These are phyloP conservation scores for Hondaea fermentalgiana DNA, from an alignment of 108 stramenopile genomes.

Conservation along the genomic window DNA sequence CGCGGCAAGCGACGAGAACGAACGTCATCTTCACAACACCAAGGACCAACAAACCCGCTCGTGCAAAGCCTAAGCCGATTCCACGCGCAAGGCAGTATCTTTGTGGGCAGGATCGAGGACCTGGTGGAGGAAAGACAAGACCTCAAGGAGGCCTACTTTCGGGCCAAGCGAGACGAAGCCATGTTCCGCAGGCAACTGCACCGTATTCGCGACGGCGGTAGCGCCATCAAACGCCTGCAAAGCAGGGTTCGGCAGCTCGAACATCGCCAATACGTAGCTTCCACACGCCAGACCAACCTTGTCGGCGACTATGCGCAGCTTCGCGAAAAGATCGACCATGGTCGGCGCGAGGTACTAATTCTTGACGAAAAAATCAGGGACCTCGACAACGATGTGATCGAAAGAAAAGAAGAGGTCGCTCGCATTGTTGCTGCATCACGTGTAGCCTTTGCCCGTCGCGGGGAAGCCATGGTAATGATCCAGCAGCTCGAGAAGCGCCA, in stretches of 20 bases:
- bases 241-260: neutral
- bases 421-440: neutral
- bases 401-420: neutral
- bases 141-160: neutral
- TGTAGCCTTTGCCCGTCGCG: neutral
- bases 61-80: neutral
- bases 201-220: neutral
- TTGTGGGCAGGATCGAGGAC: neutral
- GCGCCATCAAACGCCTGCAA: neutral
- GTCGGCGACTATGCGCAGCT: neutral
- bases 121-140: neutral
- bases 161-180: neutral
- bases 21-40: neutral
- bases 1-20: neutral
- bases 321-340: neutral
- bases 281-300: neutral
- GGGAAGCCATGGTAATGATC: neutral
- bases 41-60: neutral
- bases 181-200: neutral
- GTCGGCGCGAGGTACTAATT: neutral
- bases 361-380: neutral
- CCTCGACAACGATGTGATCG: neutral
- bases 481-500: neutral
- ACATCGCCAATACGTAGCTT: neutral
- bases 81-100: neutral